phyloP scores from a whole-genome alignment of 2,329 filamentous ascomycete genomes.

The Alternaria infectoria region DNA sequence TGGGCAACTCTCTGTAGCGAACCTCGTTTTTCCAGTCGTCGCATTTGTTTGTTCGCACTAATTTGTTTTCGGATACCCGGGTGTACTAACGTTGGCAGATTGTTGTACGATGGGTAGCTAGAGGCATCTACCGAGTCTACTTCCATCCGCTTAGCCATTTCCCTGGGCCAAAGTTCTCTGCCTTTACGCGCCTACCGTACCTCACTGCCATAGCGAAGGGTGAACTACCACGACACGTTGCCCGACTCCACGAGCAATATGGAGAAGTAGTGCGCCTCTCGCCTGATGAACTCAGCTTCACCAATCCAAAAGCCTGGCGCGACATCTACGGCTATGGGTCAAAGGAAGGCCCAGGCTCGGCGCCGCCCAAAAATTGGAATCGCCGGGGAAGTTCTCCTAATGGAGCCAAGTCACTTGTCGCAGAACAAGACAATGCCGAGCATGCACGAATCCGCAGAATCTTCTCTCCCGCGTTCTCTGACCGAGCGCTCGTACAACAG shows the following conservation, averaged over 20 bases:
- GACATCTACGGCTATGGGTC: conserved; percentile 30
- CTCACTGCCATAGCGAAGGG: background rate
- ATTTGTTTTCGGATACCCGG: background rate
- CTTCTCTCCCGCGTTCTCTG: background rate
- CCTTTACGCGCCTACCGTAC: conserved; percentile 18
- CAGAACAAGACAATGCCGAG: background rate
- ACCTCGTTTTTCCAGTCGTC: background rate
- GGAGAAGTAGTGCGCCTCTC: conserved; percentile 30
- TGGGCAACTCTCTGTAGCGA: background rate
- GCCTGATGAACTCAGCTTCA: conserved; percentile 27
- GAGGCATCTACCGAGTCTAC: conserved; percentile 46
- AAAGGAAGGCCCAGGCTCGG: conserved; percentile 6
- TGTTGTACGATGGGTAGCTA: conserved; percentile 7
- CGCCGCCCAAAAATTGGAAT: background rate
- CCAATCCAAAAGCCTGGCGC: conserved; percentile 12
- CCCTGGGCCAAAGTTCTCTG: conserved; percentile 47
- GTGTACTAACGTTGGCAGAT: background rate
- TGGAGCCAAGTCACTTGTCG: background rate
- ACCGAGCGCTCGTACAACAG: background rate
- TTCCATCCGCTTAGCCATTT: conserved; percentile 52
- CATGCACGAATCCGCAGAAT: background rate
- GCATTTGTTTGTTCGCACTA: background rate
- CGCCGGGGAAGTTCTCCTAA: background rate
- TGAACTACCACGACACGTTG: background rate
- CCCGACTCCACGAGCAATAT: conserved; percentile 30